These are phyloP conservation scores for Dactylorhiza incarnata DNA, from an alignment of 106 monocot genomes.

Conservation along the genomic window DNA sequence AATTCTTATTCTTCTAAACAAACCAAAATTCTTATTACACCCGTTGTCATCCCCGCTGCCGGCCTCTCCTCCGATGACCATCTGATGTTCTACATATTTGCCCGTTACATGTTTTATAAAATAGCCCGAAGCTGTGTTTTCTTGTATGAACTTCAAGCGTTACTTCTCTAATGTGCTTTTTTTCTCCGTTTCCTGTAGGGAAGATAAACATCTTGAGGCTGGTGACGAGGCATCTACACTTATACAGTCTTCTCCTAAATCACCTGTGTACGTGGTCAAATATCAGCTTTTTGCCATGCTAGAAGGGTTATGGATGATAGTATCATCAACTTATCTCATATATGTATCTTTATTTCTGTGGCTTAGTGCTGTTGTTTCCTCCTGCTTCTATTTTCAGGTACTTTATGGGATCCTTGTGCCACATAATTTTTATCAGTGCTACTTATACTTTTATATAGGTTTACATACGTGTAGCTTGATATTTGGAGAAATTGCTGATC, in stretches of 20 bases:
- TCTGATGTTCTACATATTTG: too few relatives aligned
- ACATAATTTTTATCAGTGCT: background rate
- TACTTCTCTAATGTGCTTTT: background rate
- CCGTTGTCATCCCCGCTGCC: too few relatives aligned
- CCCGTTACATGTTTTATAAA: background rate
- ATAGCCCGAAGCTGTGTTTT: background rate
- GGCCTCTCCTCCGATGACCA: too few relatives aligned
- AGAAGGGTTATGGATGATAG: conserved; percentile 78
- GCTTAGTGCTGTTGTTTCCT: conserved; percentile 94
- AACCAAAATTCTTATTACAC: too few relatives aligned
- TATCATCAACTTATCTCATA: conserved; percentile 74
- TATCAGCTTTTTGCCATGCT: conserved; percentile 47
- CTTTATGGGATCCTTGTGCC: background rate
- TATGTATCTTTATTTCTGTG: conserved; percentile 77
- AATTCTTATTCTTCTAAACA: too few relatives aligned
- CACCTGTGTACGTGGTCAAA: conserved; percentile 23
- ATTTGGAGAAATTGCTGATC: conserved; percentile 1
- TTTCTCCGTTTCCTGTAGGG: conserved; percentile 22
- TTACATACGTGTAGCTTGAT: background rate
- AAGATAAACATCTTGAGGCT: conserved; percentile 22
- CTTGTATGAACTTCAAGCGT: background rate
- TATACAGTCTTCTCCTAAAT: conserved; percentile 41
- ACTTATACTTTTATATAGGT: background rate
- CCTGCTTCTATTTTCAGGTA: conserved; percentile 99
- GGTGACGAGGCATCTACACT: conserved; percentile 32